Base-by-base conservation (phyloP, 768 basidiomycete species). In the Gloeopeniophorella convolvens region DNA sequence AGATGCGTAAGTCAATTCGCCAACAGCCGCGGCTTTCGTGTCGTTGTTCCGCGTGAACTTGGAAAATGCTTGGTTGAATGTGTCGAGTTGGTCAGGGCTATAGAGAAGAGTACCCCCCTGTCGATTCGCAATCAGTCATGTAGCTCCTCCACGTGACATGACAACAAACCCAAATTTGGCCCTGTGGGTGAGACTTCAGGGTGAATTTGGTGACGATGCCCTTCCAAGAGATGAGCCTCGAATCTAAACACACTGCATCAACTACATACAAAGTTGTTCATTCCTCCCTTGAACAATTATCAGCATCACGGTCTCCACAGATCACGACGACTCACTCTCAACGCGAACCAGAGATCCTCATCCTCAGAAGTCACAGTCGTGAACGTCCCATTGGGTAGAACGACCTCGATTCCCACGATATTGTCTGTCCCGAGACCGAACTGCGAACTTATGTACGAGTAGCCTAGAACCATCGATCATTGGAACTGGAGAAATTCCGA, bases 181-280 rank as follows among this genome's bases (percentile, higher is more conserved):
- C 62, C 63, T 80, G 78, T 7, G 79, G 74, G 59, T 68, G 71
- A 0, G 76, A 67, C 52, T 71, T 72, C n/a, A 83, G 41, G 0
- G 73, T 76, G 53, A 82, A 76, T 36, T 64, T 68, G 1, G 80
- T 82, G 1, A 83, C 77, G 34, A 82, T 74, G 0, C 81, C 82
- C 70, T 72, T 20, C n/a, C 36, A 42, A 26, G 5, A 0, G n/a
- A 13, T 42, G n/a, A 21, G 33, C 16, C 5, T n/a, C 4, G 20
- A 0, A 8, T 10, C 8, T 36, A 30, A 10, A 34, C 18, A 28
- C 12, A 8, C 1, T 18, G 18, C 13, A 6, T 45, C 23, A 30
- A n/a, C 32, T 9, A 45, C 68, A 2, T 33, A 67, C 72, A 46
- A 80, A 80, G 47, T 81, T 83, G 50, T 81, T 80, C 48, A 69